Evolutionary conservation across 805 yeast species (phyloP).

Genomic region (Wickerhamiella brachini): DNA sequence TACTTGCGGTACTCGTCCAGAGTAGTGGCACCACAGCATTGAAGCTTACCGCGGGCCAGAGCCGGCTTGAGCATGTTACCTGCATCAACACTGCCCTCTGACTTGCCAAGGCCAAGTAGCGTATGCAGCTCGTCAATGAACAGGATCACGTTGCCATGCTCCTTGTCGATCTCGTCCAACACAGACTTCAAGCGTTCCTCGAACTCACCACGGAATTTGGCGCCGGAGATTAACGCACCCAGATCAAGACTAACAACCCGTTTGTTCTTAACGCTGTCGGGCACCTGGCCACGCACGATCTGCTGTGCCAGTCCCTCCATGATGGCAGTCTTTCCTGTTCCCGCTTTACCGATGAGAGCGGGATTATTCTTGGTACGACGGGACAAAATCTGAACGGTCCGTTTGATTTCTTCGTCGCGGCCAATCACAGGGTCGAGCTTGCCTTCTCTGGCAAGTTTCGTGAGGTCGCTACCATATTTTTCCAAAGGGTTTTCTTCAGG

Average conservation of each 20-base stretch:
- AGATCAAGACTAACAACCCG: conserved; percentile 71
- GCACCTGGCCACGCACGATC: conserved; percentile 82
- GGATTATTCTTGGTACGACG: conserved; percentile 94
- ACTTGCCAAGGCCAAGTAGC: conserved; percentile 98
- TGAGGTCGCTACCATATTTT: conserved; percentile 73
- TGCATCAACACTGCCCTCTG: conserved; percentile 93
- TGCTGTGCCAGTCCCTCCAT: conserved; percentile 96
- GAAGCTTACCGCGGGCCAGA: conserved; percentile 78
- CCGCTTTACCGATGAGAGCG: conserved; percentile 88
- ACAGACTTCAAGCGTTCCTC: conserved; percentile 95
- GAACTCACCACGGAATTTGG: conserved; percentile 91
- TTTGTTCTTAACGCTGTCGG: conserved; percentile 83
- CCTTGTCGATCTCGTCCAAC: conserved; percentile 79
- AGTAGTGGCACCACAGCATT: conserved; percentile 95
- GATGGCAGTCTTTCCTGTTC: conserved; percentile 95
- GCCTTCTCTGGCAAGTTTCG: conserved; percentile 77
- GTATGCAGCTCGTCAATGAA: conserved; percentile 97
- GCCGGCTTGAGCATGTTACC: conserved; percentile 88
- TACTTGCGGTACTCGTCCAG: conserved; percentile 83
- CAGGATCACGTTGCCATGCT: conserved; percentile 70
- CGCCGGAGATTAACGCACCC: conserved; percentile 84
- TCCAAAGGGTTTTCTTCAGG: conserved; percentile 56
- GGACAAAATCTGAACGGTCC: conserved; percentile 85
- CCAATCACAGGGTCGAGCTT: conserved; percentile 95
- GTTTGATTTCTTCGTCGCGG: conserved; percentile 83